Evolutionary conservation across 495 filamentous ascomycete genomes (phyloP), one percentile per base, ranked within the genome.

Genomic region (Cercophora newfieldiana): DNA sequence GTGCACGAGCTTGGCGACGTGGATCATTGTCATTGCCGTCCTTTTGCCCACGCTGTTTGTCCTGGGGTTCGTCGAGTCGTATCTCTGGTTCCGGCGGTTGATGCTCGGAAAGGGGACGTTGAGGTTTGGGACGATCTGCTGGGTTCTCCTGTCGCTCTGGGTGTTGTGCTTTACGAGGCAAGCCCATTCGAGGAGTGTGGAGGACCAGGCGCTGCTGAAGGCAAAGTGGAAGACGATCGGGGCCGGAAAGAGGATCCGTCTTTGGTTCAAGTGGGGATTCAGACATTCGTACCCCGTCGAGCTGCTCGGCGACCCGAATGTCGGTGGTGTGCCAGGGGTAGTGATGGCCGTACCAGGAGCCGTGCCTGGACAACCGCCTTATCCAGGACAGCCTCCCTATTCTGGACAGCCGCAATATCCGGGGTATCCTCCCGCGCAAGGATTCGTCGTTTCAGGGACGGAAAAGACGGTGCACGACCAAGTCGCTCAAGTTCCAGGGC

Each of bases 231-330:
- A 78, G 1, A 71, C 69, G 1, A 77, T 82, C 67, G 44, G 71
- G 28, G 67, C 70, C 48, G 68, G 78, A 50, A 74, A 67, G 1
- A 78, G 79, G 59, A 71, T 83, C 22, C 71, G 71, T 58, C 71
- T 82, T n/a, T 86, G 80, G 77, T 77, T 81, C 59, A 72, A 78
- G 49, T 83, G 79, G 77, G 84, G 83, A 0, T 85, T 86, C 73
- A 69, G 80, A 2, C 81, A 77, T 66, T 69, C 74, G 37, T 86
- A 86, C 68, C 84, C 70, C 63, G 79, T 69, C 48, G 69, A 71
- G 2, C 29, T 69, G 47, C 56, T 73, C 16, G 71, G 69, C 6
- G 50, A 53, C 22, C 50, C 50, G n/a, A 22, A 26, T 3, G 50
- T 24, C 10, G 50, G 21, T 7, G 50, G 24, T 53, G 21, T 53